A percentile compares a stretch with the other conserved stretches of the same genome.
Conservation (phyloP, 345 rosid genomes). For the Geranium rotundifolium region DNA sequence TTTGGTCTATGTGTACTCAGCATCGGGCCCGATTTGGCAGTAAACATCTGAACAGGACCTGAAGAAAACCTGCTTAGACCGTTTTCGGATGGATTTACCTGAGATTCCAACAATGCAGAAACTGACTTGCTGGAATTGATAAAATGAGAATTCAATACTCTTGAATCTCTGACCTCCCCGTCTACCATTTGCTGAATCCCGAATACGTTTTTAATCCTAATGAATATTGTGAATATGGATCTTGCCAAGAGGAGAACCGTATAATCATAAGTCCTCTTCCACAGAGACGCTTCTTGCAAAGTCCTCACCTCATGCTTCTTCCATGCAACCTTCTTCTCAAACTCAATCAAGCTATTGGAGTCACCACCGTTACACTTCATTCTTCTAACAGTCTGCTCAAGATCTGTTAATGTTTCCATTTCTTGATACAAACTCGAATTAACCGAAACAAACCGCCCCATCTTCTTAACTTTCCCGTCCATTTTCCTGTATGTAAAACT, state of each 20-base stretch:
- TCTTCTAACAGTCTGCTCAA: constrained; percentile 67
- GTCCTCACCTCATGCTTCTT: constrained; percentile 79
- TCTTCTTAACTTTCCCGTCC: constrained; percentile 75
- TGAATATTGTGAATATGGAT: constrained; percentile 65
- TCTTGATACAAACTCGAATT: constrained; percentile 77
- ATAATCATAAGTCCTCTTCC: constrained; percentile 82
- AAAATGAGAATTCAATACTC: constrained; percentile 37
- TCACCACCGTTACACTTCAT: constrained; percentile 48
- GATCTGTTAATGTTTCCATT: constrained; percentile 75
- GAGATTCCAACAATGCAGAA: constrained; percentile 47
- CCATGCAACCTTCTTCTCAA: constrained; percentile 70
- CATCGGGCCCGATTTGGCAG: constrained; percentile 36
- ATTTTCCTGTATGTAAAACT: constrained; percentile 59
- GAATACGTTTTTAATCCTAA: constrained; percentile 53
- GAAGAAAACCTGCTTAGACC: constrained; percentile 61
- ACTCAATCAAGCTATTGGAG: constrained; percentile 47
- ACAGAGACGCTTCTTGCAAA: constrained; percentile 61
- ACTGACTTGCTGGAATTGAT: constrained; percentile 55
- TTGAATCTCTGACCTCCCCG: constrained; percentile 22
- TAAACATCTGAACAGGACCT: constrained; percentile 52
- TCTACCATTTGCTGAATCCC: constrained; percentile 39
- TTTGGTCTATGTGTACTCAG: constrained; percentile 31
- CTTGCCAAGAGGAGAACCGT: constrained; percentile 57
- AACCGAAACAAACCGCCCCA: constrained; percentile 63
- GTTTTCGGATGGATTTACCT: constrained; percentile 41